Evolutionary conservation across 2,329 filamentous ascomycete genomes (phyloP).

Genomic region (Neocucurbitaria cava): DNA sequence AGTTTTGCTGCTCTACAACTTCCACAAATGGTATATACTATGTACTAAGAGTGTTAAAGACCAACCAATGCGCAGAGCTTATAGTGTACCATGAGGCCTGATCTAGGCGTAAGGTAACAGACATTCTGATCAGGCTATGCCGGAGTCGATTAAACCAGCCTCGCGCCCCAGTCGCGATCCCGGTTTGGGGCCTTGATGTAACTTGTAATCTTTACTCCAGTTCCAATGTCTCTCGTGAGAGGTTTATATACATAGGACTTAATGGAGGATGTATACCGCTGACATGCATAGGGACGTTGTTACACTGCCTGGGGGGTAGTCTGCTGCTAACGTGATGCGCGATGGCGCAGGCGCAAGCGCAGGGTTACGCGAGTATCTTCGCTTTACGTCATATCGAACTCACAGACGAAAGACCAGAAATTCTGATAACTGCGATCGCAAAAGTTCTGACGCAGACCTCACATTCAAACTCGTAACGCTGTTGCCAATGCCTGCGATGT

Average conservation of each 20-base stretch:
- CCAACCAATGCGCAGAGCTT: not conserved
- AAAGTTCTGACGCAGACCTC: constrained; percentile 1
- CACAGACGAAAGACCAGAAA: not conserved
- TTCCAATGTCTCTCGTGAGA: not conserved
- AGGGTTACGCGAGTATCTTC: not conserved
- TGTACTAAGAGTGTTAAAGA: not conserved
- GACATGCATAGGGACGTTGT: not conserved
- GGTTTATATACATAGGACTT: too few species aligned
- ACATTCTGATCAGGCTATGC: not conserved
- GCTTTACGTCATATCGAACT: not conserved
- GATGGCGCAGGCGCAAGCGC: not conserved
- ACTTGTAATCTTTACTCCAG: not conserved
- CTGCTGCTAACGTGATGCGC: not conserved
- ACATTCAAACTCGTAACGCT: not conserved
- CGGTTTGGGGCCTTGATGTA: too few species aligned
- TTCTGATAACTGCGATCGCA: not conserved
- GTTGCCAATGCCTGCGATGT: not conserved
- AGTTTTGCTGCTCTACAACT: not conserved
- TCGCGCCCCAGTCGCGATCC: not conserved
- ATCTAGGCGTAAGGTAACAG: not conserved
- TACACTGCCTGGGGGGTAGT: too few species aligned
- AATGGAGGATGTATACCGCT: not conserved
- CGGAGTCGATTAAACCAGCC: too few species aligned
- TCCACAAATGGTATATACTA: not conserved
- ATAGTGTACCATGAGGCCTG: not conserved